Evolutionary conservation across 1,139 yeast genomes (phyloP), one percentile per base, ranked within the genome.

Genomic region (Kodamaea alishanica): DNA sequence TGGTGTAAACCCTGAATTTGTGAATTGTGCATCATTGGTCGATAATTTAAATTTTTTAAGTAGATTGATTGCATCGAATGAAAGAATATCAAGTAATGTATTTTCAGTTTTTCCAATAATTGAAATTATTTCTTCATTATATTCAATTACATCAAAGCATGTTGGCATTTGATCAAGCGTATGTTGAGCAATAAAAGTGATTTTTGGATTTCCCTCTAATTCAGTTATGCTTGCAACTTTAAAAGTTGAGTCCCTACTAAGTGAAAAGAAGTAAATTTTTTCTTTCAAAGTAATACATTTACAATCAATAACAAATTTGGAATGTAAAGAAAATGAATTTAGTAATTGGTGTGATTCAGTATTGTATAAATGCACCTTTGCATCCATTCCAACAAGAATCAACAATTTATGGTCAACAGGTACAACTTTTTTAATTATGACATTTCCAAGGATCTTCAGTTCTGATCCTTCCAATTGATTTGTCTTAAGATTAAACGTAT

Each of bases 1-100:
- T 2, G 87, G 83, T 15, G 82, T 73, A 56, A 86, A 86, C 1
- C 81, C 74, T 41, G 79, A 75, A 28, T 81, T 73, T n/a, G 81
- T 73, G 51, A 84, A 85, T 49, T 84, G 84, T 0, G 94, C 85
- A 54, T 81, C 89, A 54, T 84, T 84, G 40, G 84, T 61, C 0
- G 92, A 82, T 5, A 84, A 61, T 46, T 74, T 73, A 41, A 67
- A 70, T 9, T 65, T 38, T 11, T 38, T 43, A 37, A 61, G 33
- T n/a, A 10, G 23, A 6, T 8, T 8, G 6, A 24, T 28, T 22
- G 42, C 31, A 6, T 45, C 39, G 3, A 46, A 38, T 5, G 46
- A 32, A 15, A 53, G 49, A 12, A 79, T 70, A 12, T 79, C 77
- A 37, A 82, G 44, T 39, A 78, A 66, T 0, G 92, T 80, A 30